These are phyloP conservation scores for Kurtzmaniella quercitrusa DNA, from an alignment of 1,139 yeast genomes.

Conservation along the genomic window DNA sequence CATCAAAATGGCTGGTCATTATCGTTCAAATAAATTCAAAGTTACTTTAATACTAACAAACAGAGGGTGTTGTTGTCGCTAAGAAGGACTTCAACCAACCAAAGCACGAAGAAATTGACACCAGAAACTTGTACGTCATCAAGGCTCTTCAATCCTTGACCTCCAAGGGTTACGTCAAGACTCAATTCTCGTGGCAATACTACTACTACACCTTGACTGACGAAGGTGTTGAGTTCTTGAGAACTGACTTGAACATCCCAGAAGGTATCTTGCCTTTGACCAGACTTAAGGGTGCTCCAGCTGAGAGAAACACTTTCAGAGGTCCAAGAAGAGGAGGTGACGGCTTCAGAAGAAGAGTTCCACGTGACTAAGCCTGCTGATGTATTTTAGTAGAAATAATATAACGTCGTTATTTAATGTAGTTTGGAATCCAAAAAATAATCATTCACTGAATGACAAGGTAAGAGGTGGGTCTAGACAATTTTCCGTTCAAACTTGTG, in stretches of 20 bases:
- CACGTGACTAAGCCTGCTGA: slow-evolving; percentile 36
- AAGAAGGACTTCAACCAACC: slow-evolving; percentile 98
- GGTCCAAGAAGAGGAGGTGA: slow-evolving; percentile 36
- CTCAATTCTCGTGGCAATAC: slow-evolving; percentile 99
- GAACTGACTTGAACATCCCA: slow-evolving; percentile 98
- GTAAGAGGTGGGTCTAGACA: no score
- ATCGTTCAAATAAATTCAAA: no score
- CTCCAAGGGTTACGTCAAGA: slow-evolving; percentile 98
- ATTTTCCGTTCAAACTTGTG: no score
- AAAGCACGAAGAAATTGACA: slow-evolving; percentile 96
- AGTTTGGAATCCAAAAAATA: slow-evolving; percentile 8
- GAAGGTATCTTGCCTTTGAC: slow-evolving; percentile 98
- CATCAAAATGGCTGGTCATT: no score
- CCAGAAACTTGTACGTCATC: slow-evolving; percentile 97
- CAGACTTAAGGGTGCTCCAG: slow-evolving; percentile 91
- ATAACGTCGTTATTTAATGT: slow-evolving; percentile 9
- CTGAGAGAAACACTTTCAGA: slow-evolving; percentile 69
- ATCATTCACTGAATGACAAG: no score
- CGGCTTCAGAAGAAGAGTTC: slow-evolving; percentile 42
- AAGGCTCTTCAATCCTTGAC: slow-evolving; percentile 99
- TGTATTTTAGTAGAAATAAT: slow-evolving; percentile 9
- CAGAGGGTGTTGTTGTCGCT: slow-evolving; percentile 99
- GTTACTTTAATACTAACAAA: slow-evolving; percentile 8
- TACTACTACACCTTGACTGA: slow-evolving; percentile 99
- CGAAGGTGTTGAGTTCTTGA: slow-evolving; percentile 98